phyloP scores from a whole-genome alignment of 805 yeast genomes.

The Nakazawaea wyomingensis region DNA sequence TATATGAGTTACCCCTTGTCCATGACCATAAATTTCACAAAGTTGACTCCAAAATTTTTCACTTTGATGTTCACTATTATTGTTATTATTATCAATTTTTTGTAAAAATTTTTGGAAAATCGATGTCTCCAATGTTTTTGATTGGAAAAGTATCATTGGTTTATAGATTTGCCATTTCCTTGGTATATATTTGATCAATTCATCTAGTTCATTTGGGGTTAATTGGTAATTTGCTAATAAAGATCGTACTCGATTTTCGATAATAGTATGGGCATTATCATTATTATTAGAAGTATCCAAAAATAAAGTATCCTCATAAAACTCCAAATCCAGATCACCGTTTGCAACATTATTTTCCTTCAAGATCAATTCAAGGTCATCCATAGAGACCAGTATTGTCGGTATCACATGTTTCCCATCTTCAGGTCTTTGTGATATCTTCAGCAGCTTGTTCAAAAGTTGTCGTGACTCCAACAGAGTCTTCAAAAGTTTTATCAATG shows the following conservation, averaged over 20 bases:
- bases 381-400: neutral
- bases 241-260: neutral
- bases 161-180: slow-evolving; percentile 58
- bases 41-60: slow-evolving; percentile 17
- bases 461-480: slow-evolving; percentile 4
- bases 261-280: neutral
- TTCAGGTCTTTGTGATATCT: slow-evolving; percentile 2
- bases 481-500: slow-evolving; percentile 10
- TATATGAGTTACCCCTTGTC: slow-evolving; percentile 41
- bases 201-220: neutral
- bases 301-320: neutral
- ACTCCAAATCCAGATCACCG: neutral
- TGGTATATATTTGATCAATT: slow-evolving; percentile 28
- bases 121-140: slow-evolving; percentile 37
- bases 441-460: slow-evolving; percentile 7
- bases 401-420: neutral
- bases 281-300: neutral
- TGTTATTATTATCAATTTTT: no score
- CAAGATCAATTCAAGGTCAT: no score
- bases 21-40: slow-evolving; percentile 15
- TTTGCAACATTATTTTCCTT: neutral
- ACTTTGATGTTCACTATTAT: no score
- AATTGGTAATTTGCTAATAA: neutral
- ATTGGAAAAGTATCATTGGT: slow-evolving; percentile 58
- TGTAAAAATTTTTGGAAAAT: slow-evolving; percentile 26